Conservation (phyloP, 2,329 filamentous ascomycete species). For the Sclerotinia sclerotiorum region DNA sequence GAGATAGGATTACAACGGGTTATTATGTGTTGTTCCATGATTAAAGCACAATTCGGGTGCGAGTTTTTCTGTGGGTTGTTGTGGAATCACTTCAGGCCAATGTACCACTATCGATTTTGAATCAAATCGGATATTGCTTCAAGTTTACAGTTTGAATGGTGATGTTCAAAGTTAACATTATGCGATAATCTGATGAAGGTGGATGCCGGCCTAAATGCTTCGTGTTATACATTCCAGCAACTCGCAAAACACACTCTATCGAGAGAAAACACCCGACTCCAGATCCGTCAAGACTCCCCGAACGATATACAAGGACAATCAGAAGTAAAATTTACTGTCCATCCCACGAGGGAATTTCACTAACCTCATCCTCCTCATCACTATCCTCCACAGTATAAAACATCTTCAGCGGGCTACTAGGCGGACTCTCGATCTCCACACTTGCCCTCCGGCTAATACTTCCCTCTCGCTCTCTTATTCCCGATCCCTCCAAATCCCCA, state of each 20-base stretch:
- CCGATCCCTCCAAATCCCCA: neutral
- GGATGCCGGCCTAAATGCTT: neutral
- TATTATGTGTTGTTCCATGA: constrained; percentile 3
- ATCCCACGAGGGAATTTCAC: constrained; percentile 12
- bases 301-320: neutral
- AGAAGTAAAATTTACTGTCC: neutral
- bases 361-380: constrained; percentile 12
- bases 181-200: neutral
- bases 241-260: neutral
- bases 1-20: constrained; percentile 15
- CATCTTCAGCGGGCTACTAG: constrained; percentile 27
- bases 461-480: neutral
- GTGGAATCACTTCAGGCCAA: constrained; percentile 8
- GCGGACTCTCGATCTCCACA: constrained; percentile 14
- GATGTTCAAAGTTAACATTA: neutral
- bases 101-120: constrained; percentile 20
- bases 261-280: neutral
- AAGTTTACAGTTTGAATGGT: constrained; percentile 9
- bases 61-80: constrained; percentile 6
- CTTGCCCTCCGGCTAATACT: neutral
- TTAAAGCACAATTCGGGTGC: neutral
- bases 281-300: neutral
- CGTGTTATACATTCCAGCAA: neutral
- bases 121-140: constrained; percentile 17
- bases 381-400: constrained; percentile 17